Evolutionary conservation across 139 green algal species (phyloP).

Genomic region (Ulvella scutata): DNA sequence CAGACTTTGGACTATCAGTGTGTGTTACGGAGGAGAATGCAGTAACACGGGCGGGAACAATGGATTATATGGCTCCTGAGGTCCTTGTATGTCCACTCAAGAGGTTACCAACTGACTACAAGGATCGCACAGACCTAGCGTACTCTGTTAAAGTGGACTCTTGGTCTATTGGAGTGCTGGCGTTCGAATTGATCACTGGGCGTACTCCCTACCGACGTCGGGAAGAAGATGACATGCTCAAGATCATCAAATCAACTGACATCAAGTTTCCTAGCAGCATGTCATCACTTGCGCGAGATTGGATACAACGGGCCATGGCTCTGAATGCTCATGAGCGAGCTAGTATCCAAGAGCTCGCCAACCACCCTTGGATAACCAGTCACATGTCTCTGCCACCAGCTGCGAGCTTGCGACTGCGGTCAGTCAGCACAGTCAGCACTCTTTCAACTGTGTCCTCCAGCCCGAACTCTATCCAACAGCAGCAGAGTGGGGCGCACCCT

Average conservation of each 20-base stretch:
- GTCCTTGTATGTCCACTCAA: background rate
- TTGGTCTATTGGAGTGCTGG: constrained; percentile 5
- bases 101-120: background rate
- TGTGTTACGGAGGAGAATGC: constrained; percentile 18
- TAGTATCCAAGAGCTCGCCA: background rate
- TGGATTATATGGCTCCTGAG: constrained; percentile 20
- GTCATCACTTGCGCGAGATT: background rate
- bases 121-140: background rate
- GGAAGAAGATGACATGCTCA: background rate
- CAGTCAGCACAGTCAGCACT: too few species aligned
- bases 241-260: background rate
- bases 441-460: too few species aligned
- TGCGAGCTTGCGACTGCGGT: too few species aligned
- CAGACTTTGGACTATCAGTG: constrained; percentile 23
- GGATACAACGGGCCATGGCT: background rate
- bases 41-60: constrained; percentile 20
- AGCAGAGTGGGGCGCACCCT: too few species aligned
- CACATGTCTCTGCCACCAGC: too few species aligned
- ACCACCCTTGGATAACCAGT: background rate
- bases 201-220: background rate
- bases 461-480: too few species aligned
- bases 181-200: constrained; percentile 6
- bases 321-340: background rate
- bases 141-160: background rate
- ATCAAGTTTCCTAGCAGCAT: background rate